phyloP scores from a whole-genome alignment of 192 early-diverging fungal species.

The Piromyces finnis region DNA sequence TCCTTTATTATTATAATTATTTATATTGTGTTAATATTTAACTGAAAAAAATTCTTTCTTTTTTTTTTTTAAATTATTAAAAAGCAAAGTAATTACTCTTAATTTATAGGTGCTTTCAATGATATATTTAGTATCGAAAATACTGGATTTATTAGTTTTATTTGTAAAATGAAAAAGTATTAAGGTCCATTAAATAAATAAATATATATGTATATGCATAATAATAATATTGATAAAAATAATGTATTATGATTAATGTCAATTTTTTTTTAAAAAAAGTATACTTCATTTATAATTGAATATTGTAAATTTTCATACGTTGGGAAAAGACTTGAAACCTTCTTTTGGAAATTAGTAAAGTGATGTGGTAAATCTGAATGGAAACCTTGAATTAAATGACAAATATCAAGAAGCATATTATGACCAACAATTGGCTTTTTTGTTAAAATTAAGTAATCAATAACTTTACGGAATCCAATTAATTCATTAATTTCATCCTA shows the following conservation, averaged over 20 bases:
- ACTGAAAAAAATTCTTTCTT: no score
- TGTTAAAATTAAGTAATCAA: slow-evolving; percentile 52
- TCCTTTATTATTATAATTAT: slow-evolving; percentile 5
- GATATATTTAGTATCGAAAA: slow-evolving; percentile 66
- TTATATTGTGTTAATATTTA: no score
- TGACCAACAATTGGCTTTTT: slow-evolving; percentile 72
- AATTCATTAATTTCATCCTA: slow-evolving; percentile 24
- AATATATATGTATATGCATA: background rate
- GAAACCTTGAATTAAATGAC: slow-evolving; percentile 63
- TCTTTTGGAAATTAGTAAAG: background rate
- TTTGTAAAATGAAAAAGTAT: no score
- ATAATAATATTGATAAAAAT: background rate
- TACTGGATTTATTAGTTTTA: slow-evolving; percentile 7
- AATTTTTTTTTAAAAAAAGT: no score
- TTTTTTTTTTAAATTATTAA: no score
- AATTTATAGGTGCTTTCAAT: slow-evolving; percentile 22
- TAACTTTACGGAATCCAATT: slow-evolving; percentile 52
- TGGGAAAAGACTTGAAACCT: background rate
- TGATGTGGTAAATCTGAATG: slow-evolving; percentile 36
- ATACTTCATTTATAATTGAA: slow-evolving; percentile 27
- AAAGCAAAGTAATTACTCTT: slow-evolving; percentile 14
- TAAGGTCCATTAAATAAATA: no score
- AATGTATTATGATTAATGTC: no score
- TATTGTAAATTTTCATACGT: background rate
- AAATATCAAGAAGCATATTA: slow-evolving; percentile 77